A percentile compares a stretch with the other conserved stretches of the same genome.
Evolutionary conservation across 2,329 filamentous ascomycete species (phyloP).

Genomic region (Verticillium isaacii): DNA sequence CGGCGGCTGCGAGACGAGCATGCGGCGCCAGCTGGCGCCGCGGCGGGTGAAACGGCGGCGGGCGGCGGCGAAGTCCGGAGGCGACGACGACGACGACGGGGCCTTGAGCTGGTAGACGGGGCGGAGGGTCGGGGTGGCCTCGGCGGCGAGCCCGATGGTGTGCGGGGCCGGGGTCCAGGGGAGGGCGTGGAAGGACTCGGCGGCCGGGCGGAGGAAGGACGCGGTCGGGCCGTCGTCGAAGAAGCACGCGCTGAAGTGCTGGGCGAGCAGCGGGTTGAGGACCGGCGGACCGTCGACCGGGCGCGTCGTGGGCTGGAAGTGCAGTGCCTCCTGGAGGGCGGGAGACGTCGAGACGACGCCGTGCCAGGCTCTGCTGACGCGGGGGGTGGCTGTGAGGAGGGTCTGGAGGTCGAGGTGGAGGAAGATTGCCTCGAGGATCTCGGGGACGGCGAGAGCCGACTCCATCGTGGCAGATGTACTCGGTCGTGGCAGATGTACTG

Average conservation of each 20-base stretch:
- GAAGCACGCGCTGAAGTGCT: too few species aligned
- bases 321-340: conserved; percentile 3
- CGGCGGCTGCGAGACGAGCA: conserved; percentile 16
- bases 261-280: too few species aligned
- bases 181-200: conserved; percentile 10
- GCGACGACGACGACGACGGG: too few species aligned
- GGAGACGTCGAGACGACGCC: conserved; percentile 1
- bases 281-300: not conserved
- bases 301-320: conserved; percentile 4
- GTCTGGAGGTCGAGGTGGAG: conserved; percentile 18
- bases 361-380: conserved; percentile 18
- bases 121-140: not conserved
- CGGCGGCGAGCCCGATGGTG: not conserved
- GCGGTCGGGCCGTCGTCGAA: too few species aligned
- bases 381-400: conserved; percentile 17
- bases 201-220: not conserved
- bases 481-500: too few species aligned
- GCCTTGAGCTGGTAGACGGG: too few species aligned
- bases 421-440: conserved; percentile 21
- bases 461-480: not conserved
- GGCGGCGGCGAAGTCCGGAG: not conserved
- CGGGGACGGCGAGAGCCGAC: conserved; percentile 12
- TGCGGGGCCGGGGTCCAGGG: conserved; percentile 1
- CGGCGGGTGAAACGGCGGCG: conserved; percentile 6
- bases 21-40: conserved; percentile 16